A percentile compares a stretch with the other conserved stretches of the same genome.
These are phyloP conservation scores for Cucurbitaria berberidis DNA, from an alignment of 2,329 filamentous ascomycete genomes.

Conservation along the genomic window DNA sequence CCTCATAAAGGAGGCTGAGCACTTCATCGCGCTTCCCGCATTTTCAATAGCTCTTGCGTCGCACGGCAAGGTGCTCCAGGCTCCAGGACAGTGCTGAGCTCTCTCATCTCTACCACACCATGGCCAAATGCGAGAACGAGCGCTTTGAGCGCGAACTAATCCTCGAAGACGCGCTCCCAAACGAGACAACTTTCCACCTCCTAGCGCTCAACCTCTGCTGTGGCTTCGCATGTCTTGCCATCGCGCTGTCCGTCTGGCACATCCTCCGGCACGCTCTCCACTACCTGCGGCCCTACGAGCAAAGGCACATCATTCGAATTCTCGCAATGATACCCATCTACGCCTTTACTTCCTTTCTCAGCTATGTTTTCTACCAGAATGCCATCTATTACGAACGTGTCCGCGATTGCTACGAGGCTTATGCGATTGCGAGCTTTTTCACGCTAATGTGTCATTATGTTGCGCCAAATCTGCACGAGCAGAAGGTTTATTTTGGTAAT, in stretches of 20 bases:
- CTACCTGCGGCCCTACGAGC: slow-evolving; percentile 65
- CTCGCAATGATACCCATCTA: slow-evolving; percentile 89
- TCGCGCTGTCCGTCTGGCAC: slow-evolving; percentile 59
- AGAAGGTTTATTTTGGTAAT: slow-evolving; percentile 80
- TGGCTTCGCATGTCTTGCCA: slow-evolving; percentile 59
- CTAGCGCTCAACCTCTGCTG: slow-evolving; percentile 62
- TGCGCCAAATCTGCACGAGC: slow-evolving; percentile 75
- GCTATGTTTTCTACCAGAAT: slow-evolving; percentile 75
- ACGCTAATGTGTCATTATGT: slow-evolving; percentile 81
- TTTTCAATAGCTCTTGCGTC: neutral
- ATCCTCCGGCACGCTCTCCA: slow-evolving; percentile 65
- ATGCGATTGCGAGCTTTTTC: slow-evolving; percentile 87
- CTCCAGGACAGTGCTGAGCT: neutral
- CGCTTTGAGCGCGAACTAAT: slow-evolving; percentile 24
- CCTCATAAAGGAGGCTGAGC: too few species aligned
- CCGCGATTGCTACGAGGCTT: slow-evolving; percentile 86
- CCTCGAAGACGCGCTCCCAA: slow-evolving; percentile 59
- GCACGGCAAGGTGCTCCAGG: neutral
- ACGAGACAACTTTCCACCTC: slow-evolving; percentile 62
- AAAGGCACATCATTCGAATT: slow-evolving; percentile 80
- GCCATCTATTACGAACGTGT: slow-evolving; percentile 82
- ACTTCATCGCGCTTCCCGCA: neutral
- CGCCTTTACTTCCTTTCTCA: slow-evolving; percentile 73
- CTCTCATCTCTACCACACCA: neutral
- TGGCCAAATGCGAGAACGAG: slow-evolving; percentile 2